Evolutionary conservation across 352 stramenopile genomes (phyloP).

Genomic region (Peronospora farinosa): DNA sequence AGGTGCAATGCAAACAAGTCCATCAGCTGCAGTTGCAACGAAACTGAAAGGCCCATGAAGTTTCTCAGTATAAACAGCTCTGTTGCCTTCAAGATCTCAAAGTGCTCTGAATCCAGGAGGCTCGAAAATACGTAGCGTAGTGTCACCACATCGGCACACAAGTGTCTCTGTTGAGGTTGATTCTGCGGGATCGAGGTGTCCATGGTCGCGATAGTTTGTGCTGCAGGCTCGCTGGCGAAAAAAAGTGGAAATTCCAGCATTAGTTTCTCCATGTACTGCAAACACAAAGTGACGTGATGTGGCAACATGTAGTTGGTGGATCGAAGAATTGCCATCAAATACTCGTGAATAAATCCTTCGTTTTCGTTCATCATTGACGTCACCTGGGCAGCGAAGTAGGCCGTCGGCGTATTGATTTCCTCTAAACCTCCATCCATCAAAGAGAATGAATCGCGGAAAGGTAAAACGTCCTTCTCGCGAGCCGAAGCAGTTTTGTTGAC

Average conservation of each 20-base stretch:
- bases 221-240: conserved; percentile 37
- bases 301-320: conserved; percentile 64
- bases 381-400: conserved; percentile 50
- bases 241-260: conserved; percentile 53
- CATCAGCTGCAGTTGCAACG: conserved; percentile 48
- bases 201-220: conserved; percentile 19
- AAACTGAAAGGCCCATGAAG: conserved; percentile 44
- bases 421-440: conserved; percentile 24
- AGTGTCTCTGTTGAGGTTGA: conserved; percentile 10
- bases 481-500: conserved; percentile 14
- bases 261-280: conserved; percentile 61
- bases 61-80: conserved; percentile 67
- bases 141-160: conserved; percentile 30
- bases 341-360: conserved; percentile 44
- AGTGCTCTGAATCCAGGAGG: conserved; percentile 66
- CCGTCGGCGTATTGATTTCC: conserved; percentile 24
- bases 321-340: conserved; percentile 50
- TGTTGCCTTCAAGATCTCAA: conserved; percentile 59
- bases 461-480: conserved; percentile 26
- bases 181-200: conserved; percentile 14
- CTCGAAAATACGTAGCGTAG: conserved; percentile 50
- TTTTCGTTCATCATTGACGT: conserved; percentile 52
- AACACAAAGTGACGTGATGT: conserved; percentile 61
- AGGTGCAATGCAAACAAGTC: conserved; percentile 47
- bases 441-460: conserved; percentile 39